These are phyloP conservation scores for Auricularia cornea DNA, from an alignment of 768 basidiomycete species.

Conservation along the genomic window DNA sequence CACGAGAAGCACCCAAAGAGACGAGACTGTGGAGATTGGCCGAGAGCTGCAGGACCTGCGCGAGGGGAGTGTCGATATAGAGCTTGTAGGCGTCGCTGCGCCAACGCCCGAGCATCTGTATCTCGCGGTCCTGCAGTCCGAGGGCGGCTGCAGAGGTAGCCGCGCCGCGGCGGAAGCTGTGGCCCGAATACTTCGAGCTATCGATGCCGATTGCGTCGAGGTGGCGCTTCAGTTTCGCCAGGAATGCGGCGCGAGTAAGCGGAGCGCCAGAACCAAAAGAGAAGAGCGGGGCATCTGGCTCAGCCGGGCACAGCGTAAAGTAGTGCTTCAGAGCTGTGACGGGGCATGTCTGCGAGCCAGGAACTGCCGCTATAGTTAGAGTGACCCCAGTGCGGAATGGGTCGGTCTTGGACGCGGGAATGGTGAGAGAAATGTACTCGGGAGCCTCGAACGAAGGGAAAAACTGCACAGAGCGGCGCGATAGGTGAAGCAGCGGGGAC, in stretches of 20 bases:
- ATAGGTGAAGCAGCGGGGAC: constrained; percentile 14
- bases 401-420: constrained; percentile 31
- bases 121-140: constrained; percentile 26
- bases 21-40: no score
- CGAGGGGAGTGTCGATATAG: constrained; percentile 30
- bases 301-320: constrained; percentile 1
- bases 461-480: constrained; percentile 18
- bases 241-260: constrained; percentile 5
- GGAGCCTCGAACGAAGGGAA: constrained; percentile 17
- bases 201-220: no score
- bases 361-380: constrained; percentile 17
- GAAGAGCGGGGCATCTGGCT: constrained; percentile 9
- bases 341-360: constrained; percentile 7
- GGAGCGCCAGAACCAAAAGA: neutral
- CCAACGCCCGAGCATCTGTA: constrained; percentile 31
- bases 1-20: no score
- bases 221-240: constrained; percentile 1
- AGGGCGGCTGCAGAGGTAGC: constrained; percentile 19
- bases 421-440: constrained; percentile 13
- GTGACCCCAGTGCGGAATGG: constrained; percentile 24
- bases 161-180: no score
- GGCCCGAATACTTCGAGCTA: no score
- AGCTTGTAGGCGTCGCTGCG: constrained; percentile 31
- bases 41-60: no score
- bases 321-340: constrained; percentile 9